Evolutionary conservation across 106 monocot species (phyloP).

Genomic region (Phalaenopsis equestris): DNA sequence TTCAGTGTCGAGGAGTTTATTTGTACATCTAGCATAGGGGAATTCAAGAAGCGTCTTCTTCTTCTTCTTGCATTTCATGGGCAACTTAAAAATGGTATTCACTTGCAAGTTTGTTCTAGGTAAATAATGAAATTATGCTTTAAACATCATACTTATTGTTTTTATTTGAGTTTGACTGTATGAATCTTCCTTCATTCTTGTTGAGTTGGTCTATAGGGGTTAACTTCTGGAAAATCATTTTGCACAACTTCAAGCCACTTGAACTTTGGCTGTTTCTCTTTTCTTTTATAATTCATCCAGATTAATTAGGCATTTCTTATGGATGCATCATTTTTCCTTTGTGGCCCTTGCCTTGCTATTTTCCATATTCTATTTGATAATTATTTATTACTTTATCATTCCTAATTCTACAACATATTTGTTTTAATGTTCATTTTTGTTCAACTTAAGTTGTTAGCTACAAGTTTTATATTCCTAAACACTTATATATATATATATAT

Average conservation of each 20-base stretch:
- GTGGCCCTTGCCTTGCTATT: no score
- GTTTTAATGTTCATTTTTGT: background rate
- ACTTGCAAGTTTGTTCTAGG: slow-evolving; percentile 48
- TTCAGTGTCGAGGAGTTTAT: slow-evolving; percentile 81
- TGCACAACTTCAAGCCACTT: background rate
- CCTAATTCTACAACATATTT: background rate
- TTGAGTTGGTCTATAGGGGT: background rate
- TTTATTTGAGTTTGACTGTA: background rate
- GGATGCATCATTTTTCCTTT: background rate
- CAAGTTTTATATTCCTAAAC: background rate
- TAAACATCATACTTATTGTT: background rate
- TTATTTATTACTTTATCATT: no score
- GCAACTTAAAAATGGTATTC: slow-evolving; percentile 38
- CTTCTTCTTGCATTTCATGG: slow-evolving; percentile 82
- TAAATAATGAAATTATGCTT: slow-evolving; percentile 12
- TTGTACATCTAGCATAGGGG: slow-evolving; percentile 64
- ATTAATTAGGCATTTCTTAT: background rate
- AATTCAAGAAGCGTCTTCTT: slow-evolving; percentile 71
- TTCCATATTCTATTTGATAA: no score
- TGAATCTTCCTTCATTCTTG: background rate
- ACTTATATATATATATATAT: no score
- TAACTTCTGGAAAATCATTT: background rate
- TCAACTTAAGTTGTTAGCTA: background rate
- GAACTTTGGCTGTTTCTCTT: background rate
- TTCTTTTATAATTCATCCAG: background rate